Base-by-base conservation (phyloP, 73 alveolate genomes). In the Stentor coeruleus region DNA sequence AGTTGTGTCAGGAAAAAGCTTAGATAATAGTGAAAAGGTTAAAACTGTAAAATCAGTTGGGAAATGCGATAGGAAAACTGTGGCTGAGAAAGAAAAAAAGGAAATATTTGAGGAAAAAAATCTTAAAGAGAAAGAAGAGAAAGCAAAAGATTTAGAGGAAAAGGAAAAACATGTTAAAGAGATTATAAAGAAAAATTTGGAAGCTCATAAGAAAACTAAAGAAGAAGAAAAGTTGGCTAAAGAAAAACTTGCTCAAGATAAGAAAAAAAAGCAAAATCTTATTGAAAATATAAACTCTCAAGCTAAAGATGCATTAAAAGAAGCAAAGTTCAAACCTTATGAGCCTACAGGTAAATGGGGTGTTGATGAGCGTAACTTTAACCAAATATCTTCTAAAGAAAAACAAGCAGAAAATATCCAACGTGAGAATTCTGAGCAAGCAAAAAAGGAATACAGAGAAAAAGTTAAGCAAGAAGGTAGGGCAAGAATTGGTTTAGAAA, bases 401-500 rank as follows among this genome's bases (percentile, higher is more conserved):
- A 26, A 26, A 15, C 49, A 26, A 66, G 79, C n/a, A 31, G 42
- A 20, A 66, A 33, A 66, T 28, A 66, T 28, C n/a, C 26, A 26
- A 2, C n/a, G 20, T 6, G 20, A 49, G 20, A 49, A 11, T 20
- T 49, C 66, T 11, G 66, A 66, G 11, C 49, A 66, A 66, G 33
- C n/a, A 26, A 66, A 66, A 66, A 66, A 31, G 39, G 39, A 66
- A 20, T 20, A 20, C 0, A 20, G 79, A 66, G 79, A 20, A 66
- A 66, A 66, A 31, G 79, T 66, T 28, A 66, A 31, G 39, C 36
- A 66, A 66, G 79, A 20, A 66, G 79, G 79, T 28, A 66, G 79
- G 33, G 79, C 79, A 1, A 66, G 79, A 66, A 66, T 66, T 33
- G 79, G 79, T 26, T 40, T 66, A 33, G 79, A 66, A 2, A 20